Base-by-base conservation (phyloP, 2,329 filamentous ascomycete species). In the Penicillium fuscoglaucum region DNA sequence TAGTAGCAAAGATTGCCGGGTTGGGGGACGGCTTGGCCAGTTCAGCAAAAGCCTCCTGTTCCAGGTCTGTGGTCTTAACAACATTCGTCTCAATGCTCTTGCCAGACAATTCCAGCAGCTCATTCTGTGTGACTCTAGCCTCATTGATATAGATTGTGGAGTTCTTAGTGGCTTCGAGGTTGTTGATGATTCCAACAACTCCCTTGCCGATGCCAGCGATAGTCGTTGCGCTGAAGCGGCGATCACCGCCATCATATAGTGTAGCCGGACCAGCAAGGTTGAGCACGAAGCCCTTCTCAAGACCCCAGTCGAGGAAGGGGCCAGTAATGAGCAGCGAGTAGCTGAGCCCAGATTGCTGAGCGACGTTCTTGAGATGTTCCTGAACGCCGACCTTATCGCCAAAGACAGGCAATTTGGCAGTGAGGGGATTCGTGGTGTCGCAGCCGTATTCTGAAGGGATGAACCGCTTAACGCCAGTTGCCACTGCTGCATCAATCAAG, bases 81-180 rank as follows among this genome's bases (percentile, higher is more conserved):
- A 64, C 54, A 31, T 66, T 66, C 12, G 61, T 58, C 8, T 62
- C 70, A 61, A 74, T 68, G 29, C 65, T 57, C 15, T 61, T 62
- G 21, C 69, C 74, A 1, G 68, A 68, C 29, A 69, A 58, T 55
- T 74, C 35, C 21, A 67, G 31, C 0, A 80, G 57, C 47, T 74
- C 52, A 17, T 76, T 76, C 68, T 84, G 83, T 0, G 80, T 78
- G 17, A 78, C 70, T 5, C 74, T 70, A 10, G 77, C 70, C 28
- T 80, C 77, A 7, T 80, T 68, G n/a, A 84, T 70, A 58, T 76
- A 77, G 2, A 87, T 74, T 3, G 68, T 57, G 4, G 78, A 74
- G 66, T 87, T 86, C 68, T 78, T 79, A 0, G 84, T 86, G 66
- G 83, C 79, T 2, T 81, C 77, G 0, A 76, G 79, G 52, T 85